Evolutionary conservation across 108 stramenopile genomes (phyloP), one percentile per base, ranked within the genome.

Genomic region (Cylindrotheca fusiformis): DNA sequence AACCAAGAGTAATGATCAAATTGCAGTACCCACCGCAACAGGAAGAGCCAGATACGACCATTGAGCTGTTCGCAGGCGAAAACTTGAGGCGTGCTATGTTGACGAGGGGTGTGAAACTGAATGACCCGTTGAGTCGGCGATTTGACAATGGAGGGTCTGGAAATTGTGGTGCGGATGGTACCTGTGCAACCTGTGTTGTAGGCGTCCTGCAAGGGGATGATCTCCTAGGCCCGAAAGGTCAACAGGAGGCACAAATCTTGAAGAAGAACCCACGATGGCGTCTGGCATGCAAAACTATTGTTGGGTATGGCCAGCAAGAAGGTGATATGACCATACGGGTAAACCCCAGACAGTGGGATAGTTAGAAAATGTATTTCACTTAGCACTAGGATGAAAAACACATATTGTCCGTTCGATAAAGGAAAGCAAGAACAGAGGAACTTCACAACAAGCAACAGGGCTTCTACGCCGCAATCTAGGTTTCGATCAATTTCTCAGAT

Each of bases 61-160:
- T 94, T 32, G 84, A 89, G 65, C 68, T 94, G 8, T 89, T 91
- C 62, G 82, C 86, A 23, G 93, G 93, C 20, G 93, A 94, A 59
- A 94, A 91, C 67, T 60, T 94, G 54, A 62, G 86, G 20, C 77
- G 84, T 52, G 87, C 86, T 20, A 77, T 94, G 84, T 71, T 89
- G 24, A 77, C 72, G 18, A 64, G 85, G 6, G 87, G 93, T 1
- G 75, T 94, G 28, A 84, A 85, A 56, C 68, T 94, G 8, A 88
- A 94, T 65, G 93, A 94, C 68, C 70, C 73, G 2, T 63, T 90
- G 45, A 56, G 69, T 28, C 32, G 32, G 27, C 71, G 81, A 25
- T 86, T 82, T 62, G 85, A 86, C 51, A 65, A 41, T 51, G 76
- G 81, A 5, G 84, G 77, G 28, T 41, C 63, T 31, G 69, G 58